Evolutionary conservation across 176 grass and related monocot species (phyloP).

Genomic region (Poa annua): DNA sequence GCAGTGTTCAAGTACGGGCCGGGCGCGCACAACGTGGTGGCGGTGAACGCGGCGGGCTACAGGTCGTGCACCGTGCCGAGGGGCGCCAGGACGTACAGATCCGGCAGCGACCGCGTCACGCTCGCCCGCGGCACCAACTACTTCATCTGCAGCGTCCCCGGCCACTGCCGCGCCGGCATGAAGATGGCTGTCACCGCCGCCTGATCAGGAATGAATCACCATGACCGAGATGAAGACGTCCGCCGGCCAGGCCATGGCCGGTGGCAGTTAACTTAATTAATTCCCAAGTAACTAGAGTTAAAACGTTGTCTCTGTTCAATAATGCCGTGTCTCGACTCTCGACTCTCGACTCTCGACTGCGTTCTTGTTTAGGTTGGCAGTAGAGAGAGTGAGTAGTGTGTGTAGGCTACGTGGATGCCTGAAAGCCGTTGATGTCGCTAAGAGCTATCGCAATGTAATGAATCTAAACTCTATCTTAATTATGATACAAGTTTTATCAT

Average conservation of each 20-base stretch:
- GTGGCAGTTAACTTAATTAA: neutral
- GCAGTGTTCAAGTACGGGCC: constrained; percentile 83
- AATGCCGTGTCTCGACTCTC: neutral
- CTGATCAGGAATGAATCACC: constrained; percentile 35
- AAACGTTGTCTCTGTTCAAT: neutral
- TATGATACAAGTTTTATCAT: too few species aligned
- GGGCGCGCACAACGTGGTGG: constrained; percentile 74
- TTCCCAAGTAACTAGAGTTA: neutral
- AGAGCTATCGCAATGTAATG: too few species aligned
- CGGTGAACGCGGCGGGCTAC: constrained; percentile 63
- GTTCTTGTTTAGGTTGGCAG: neutral
- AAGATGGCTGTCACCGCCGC: constrained; percentile 75
- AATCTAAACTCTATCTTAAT: too few species aligned
- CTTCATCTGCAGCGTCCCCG: constrained; percentile 81
- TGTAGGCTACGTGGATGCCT: neutral
- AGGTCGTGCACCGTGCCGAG: constrained; percentile 48
- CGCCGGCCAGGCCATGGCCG: neutral
- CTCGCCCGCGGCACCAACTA: constrained; percentile 72
- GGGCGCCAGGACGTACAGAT: constrained; percentile 48
- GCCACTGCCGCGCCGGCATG: constrained; percentile 84
- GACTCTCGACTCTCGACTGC: neutral
- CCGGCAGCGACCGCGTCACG: constrained; percentile 80
- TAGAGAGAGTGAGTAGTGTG: neutral
- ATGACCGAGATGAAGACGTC: too few species aligned
- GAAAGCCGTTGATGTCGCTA: too few species aligned